Evolutionary conservation across 345 rosid species (phyloP), one percentile per base, ranked within the genome.

Genomic region (Hibiscus syriacus): DNA sequence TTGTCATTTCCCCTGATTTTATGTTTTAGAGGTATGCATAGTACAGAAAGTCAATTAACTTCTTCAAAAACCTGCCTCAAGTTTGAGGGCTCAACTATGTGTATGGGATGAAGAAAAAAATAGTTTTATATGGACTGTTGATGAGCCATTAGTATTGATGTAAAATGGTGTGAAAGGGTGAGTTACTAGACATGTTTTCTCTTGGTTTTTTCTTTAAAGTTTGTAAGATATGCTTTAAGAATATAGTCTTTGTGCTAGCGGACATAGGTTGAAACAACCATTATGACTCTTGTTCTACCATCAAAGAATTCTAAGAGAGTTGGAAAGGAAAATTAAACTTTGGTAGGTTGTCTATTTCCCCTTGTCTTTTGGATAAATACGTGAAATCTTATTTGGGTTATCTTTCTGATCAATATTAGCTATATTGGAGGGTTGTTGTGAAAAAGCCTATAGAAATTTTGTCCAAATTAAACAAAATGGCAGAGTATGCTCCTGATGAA

Each of bases 211-310:
- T 22, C 29, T 68, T 58, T 29, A 2, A 70, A 32, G 20, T 29
- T 46, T 30, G 27, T 29, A 20, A 30, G 45, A 30, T 48, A 66
- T n/a, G n/a, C 49, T 17, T 16, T 29, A 30, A 38, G 55, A 20
- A 66, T 50, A 70, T 73, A 30, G 61, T 57, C 26, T n/a, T 75
- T 45, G 62, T 70, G 58, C 22, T 36, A 25, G 11, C 73, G 38
- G 45, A 63, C 80, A 67, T 70, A 86, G 96, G 82, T 88, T 78
- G 84, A 80, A 73, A 80, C 91, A 70, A 92, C 90, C 58, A n/a
- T 73, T n/a, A 55, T 84, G 48, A 74, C 64, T 64, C 75, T 86
- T 67, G 59, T 29, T 36, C 70, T 83, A 65, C 82, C 72, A 70
- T 76, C 92, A 76, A 80, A 74, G 77, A 74, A 68, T 69, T 81